phyloP scores from a whole-genome alignment of 169 alveolate species.

The Eimeria nieschulzi region DNA sequence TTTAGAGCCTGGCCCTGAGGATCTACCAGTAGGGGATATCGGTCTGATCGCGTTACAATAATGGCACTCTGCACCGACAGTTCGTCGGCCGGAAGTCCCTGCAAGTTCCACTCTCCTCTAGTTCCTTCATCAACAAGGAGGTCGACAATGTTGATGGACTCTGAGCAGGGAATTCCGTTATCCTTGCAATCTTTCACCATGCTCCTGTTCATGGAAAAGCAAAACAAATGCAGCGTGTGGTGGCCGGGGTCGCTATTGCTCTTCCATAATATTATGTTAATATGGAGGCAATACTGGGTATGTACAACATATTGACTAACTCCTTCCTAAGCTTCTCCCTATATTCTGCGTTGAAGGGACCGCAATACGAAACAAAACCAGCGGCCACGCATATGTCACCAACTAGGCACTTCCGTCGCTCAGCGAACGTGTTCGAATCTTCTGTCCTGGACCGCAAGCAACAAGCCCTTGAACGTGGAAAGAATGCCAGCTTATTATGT shows the following conservation, averaged over 20 bases:
- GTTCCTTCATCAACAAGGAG: constrained; percentile 94
- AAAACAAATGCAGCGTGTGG: neutral
- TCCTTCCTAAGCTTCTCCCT: constrained; percentile 91
- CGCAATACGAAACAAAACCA: constrained; percentile 95
- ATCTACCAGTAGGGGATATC: constrained; percentile 97
- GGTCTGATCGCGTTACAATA: constrained; percentile 92
- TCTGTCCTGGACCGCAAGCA: constrained; percentile 78
- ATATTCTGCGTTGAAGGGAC: constrained; percentile 96
- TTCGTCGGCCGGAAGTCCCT: constrained; percentile 95
- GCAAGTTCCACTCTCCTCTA: constrained; percentile 92
- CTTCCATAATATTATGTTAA: neutral
- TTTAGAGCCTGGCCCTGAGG: constrained; percentile 96
- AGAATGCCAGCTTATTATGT: neutral
- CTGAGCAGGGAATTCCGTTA: constrained; percentile 67
- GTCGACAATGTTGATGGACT: constrained; percentile 77
- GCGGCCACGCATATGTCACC: constrained; percentile 95
- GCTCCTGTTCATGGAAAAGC: constrained; percentile 70
- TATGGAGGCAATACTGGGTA: neutral
- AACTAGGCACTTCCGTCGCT: constrained; percentile 89
- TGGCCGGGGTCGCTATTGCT: neutral
- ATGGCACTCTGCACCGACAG: constrained; percentile 95
- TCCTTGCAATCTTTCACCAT: constrained; percentile 68
- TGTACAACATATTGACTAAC: constrained; percentile 53
- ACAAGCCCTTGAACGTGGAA: neutral
- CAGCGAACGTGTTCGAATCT: constrained; percentile 93